Conservation (phyloP, 164 flowering plant species). For the Malania oleifera region DNA sequence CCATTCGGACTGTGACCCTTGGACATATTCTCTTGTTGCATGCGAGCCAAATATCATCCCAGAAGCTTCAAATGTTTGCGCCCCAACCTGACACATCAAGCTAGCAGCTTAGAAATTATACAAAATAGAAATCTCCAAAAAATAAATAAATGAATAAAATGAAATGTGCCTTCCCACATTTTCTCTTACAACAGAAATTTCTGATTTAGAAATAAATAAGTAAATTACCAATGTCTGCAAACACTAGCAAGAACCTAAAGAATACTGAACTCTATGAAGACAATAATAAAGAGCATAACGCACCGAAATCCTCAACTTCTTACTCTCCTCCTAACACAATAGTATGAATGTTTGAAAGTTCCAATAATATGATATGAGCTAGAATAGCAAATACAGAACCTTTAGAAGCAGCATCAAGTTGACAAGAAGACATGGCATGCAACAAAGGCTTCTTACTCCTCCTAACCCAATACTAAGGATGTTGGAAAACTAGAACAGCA, state of each 20-base stretch:
- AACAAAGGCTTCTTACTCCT: too few relatives aligned
- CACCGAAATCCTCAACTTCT: too few relatives aligned
- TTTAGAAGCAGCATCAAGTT: too few relatives aligned
- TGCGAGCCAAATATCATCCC: constrained; percentile 60
- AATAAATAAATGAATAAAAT: too few relatives aligned
- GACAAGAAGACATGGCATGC: too few relatives aligned
- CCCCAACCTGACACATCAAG: constrained; percentile 37
- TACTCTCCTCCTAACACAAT: too few relatives aligned
- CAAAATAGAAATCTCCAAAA: neutral
- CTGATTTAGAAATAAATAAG: neutral
- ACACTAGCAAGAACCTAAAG: neutral
- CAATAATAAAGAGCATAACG: neutral
- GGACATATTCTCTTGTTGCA: constrained; percentile 55
- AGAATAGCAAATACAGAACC: too few relatives aligned
- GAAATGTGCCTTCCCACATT: neutral
- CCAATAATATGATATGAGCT: too few relatives aligned
- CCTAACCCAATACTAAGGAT: too few relatives aligned
- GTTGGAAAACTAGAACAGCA: too few relatives aligned
- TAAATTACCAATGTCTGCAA: neutral
- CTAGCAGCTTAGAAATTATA: constrained; percentile 5
- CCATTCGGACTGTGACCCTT: constrained; percentile 64
- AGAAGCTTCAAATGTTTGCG: constrained; percentile 52
- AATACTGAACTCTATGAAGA: neutral
- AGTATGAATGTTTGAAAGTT: too few relatives aligned
- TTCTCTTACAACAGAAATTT: neutral